Evolutionary conservation across 1,284 basidiomycete species (phyloP), one percentile per base, ranked within the genome.

Genomic region (Microbotryum scabiosae): DNA sequence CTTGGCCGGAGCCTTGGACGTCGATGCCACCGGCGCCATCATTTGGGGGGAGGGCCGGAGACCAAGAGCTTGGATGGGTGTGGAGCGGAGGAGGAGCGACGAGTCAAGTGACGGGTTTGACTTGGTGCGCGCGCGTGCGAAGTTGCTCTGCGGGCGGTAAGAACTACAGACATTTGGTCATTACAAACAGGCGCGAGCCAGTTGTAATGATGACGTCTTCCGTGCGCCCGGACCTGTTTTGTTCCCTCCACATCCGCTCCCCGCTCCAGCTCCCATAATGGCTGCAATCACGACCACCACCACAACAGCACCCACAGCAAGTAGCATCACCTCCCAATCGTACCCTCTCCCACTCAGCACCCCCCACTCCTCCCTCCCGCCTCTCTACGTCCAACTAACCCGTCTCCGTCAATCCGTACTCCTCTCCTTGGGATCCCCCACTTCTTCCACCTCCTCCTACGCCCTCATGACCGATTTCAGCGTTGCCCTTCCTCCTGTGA

Each of bases 351-450:
- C 25, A 4, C 52, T 65, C 23, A 49, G 60, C 18, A 30, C 62
- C 16, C 30, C 45, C 49, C 56, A 59, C 20, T 26, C 57, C 3
- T 43, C 47, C 2, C 36, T 61, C 9, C 36, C 59, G 0, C 56
- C 59, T 1, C 57, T 67, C 26, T 45, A 61, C 61, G 54, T 51
- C 20, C 43, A 56, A 10, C 30, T 68, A 43, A 30, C 52, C 28
- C 18, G 53, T 44, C 44, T 63, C 54, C 18, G 41, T 3, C 36
- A 23, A 18, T 45, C 54, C 10, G 41, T 47, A 32, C 25, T 63
- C 44, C 23, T 68, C 49, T 44, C 28, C 23, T n/a, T 68, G 26
- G 64, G 61, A 12, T 50, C 53, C 4, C 41, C 25, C 14, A 56
- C 57, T 1, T 21, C 44, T 3, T 57, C 54, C 26, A 56, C 57